Evolutionary conservation across 202 grass and related monocot species (phyloP), one percentile per base, ranked within the genome.

Genomic region (Panicum hallii): DNA sequence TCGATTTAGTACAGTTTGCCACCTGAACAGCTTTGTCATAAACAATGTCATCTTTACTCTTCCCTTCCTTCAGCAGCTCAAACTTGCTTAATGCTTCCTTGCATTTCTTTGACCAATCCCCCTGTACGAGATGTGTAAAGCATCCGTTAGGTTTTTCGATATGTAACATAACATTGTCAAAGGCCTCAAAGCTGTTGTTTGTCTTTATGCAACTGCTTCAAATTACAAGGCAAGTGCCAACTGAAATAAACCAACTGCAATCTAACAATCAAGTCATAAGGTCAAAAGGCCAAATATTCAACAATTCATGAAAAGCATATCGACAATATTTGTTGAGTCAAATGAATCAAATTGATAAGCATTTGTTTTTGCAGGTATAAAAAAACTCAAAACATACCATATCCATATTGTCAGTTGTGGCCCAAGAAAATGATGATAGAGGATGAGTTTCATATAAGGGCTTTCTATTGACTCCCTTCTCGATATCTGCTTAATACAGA

Each of bases 11-110:
- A 9, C 58, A 70, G 69, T 78, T 23, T 61, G 72, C 38, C 77
- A 97, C 94, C 92, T 92, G 93, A 68, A 87, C 81, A 61, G 91
- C 93, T 91, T 95, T 99, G 54, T 90, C 86, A 92, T 92, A 92
- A 80, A 95, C 63, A 95, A 91, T 69, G 63, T 92, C 93, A 84
- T 85, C 38, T 83, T 91, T 84, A 52, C 89, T 89, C 86, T 94
- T 99, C 87, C 91, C 93, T 92, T 93, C 83, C 76, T 95, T 99
- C 38, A 88, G 83, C 55, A 82, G 88, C 79, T 93, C 87, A 53
- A 95, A 72, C 40, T 30, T 82, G 26, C 16, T 72, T 58, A 99
- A 94, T 66, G 96, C 90, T 84, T 99, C 90, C 66, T 86, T 92
- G 81, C 86, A 94, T 83, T 86, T 90, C 74, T 92, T 94, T 82